These are phyloP conservation scores for Sutorius eximius DNA, from an alignment of 1,284 basidiomycete species.

Conservation along the genomic window DNA sequence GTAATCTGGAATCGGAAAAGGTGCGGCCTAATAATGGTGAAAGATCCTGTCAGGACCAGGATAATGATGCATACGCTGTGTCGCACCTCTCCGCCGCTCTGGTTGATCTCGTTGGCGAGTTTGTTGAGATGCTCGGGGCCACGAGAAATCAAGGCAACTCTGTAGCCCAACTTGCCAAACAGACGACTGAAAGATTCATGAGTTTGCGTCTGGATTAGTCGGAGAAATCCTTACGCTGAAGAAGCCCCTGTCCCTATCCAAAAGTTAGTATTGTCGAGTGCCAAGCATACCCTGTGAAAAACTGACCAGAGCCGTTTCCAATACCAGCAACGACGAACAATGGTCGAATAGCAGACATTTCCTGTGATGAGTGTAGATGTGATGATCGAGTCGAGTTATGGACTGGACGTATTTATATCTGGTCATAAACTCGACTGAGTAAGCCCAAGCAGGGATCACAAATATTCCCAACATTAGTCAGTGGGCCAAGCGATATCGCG, in stretches of 20 bases:
- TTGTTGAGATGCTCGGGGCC: constrained; percentile 52
- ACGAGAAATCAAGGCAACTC: constrained; percentile 67
- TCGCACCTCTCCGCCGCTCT: constrained; percentile 56
- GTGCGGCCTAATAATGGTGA: constrained; percentile 45
- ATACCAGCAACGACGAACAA: constrained; percentile 56
- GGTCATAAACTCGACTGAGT: constrained; percentile 11
- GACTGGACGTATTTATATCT: constrained; percentile 15
- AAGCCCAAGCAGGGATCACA: constrained; percentile 17
- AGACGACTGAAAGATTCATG: constrained; percentile 45
- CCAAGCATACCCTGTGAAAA: not conserved
- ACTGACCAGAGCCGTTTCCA: constrained; percentile 44
- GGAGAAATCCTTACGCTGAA: constrained; percentile 50
- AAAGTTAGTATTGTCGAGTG: not conserved
- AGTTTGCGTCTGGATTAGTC: not conserved
- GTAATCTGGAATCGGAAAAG: constrained; percentile 63
- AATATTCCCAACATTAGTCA: constrained; percentile 21
- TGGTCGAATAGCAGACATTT: constrained; percentile 41
- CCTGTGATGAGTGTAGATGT: constrained; percentile 1
- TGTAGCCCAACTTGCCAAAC: constrained; percentile 66
- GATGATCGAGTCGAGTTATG: not conserved
- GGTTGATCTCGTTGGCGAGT: constrained; percentile 56
- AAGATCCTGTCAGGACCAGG: not conserved
- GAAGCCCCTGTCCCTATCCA: constrained; percentile 57
- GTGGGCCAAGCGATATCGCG: not conserved
- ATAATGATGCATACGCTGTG: constrained; percentile 4